A percentile compares a stretch with the other conserved stretches of the same genome.
phyloP scores from a whole-genome alignment of 306 rosid species.

The Medicago truncatula region DNA sequence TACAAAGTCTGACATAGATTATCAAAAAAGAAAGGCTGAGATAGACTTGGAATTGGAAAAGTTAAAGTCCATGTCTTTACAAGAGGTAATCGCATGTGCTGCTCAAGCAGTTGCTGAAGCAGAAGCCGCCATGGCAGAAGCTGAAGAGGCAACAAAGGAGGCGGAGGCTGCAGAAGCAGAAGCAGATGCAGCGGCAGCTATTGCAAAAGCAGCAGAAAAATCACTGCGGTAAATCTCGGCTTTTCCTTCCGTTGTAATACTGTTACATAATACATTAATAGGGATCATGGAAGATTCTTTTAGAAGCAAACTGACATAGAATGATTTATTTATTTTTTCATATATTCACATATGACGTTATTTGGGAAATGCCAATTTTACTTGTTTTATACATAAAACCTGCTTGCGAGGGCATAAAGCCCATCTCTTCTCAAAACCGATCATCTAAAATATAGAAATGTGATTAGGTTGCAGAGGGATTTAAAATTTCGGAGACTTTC shows the following conservation, averaged over 20 bases:
- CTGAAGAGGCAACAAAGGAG: slow-evolving; percentile 87
- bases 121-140: slow-evolving; percentile 88
- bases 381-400: background rate
- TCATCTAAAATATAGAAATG: slow-evolving; percentile 23
- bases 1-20: slow-evolving; percentile 44
- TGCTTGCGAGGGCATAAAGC: slow-evolving; percentile 12
- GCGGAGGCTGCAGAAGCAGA: slow-evolving; percentile 74
- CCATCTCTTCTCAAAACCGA: slow-evolving; percentile 20
- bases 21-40: too few species aligned
- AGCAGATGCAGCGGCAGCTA: slow-evolving; percentile 85
- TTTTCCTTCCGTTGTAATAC: background rate
- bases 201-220: slow-evolving; percentile 68
- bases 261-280: too few species aligned
- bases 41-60: slow-evolving; percentile 74
- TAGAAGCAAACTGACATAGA: slow-evolving; percentile 3
- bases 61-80: slow-evolving; percentile 74
- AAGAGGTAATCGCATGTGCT: slow-evolving; percentile 83
- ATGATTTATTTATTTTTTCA: background rate
- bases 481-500: slow-evolving; percentile 33
- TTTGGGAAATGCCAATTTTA: slow-evolving; percentile 7
- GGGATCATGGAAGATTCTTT: slow-evolving; percentile 5
- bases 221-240: slow-evolving; percentile 60
- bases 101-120: slow-evolving; percentile 91
- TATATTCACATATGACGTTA: slow-evolving; percentile 2
- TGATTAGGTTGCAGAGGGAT: slow-evolving; percentile 24